These are phyloP conservation scores for Porcisia deanei DNA, from an alignment of 208 protist species.

Conservation along the genomic window DNA sequence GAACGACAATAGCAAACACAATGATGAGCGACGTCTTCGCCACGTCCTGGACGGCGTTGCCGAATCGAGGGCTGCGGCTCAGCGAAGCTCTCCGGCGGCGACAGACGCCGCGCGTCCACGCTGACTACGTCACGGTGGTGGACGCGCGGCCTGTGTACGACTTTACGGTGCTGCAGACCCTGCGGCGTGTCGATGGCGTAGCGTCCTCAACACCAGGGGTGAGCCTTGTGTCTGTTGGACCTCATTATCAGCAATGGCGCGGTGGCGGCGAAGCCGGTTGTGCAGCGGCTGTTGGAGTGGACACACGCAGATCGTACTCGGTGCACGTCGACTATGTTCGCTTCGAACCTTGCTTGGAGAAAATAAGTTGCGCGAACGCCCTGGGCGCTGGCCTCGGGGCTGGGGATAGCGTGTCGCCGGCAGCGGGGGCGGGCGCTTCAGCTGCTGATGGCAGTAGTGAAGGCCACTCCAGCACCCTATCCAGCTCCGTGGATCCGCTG, in stretches of 20 bases:
- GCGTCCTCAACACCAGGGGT: background rate
- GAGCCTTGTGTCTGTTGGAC: background rate
- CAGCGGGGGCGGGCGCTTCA: background rate
- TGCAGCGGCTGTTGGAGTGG: background rate
- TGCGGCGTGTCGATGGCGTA: background rate
- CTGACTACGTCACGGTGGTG: slow-evolving; percentile 58
- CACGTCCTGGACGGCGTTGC: slow-evolving; percentile 23
- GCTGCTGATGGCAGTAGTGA: background rate
- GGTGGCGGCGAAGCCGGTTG: background rate
- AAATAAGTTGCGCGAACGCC: background rate
- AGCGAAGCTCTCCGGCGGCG: slow-evolving; percentile 43
- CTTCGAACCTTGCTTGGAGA: slow-evolving; percentile 44
- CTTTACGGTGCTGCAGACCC: slow-evolving; percentile 21
- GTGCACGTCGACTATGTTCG: slow-evolving; percentile 83
- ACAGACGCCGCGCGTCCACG: slow-evolving; percentile 62
- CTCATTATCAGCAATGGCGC: background rate
- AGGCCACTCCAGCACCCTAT: background rate
- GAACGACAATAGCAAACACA: slow-evolving; percentile 48
- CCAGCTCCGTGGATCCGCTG: slow-evolving; percentile 10
- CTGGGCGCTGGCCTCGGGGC: background rate
- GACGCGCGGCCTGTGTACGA: slow-evolving; percentile 53
- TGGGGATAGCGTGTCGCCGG: background rate
- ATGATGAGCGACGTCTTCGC: slow-evolving; percentile 61
- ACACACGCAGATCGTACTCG: slow-evolving; percentile 46
- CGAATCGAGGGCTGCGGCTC: slow-evolving; percentile 43